Percentiles rank a stretch among this genome's conserved stretches.
Evolutionary conservation across 805 yeast species (phyloP).

Genomic region (Wickerhamiella domercqiae): DNA sequence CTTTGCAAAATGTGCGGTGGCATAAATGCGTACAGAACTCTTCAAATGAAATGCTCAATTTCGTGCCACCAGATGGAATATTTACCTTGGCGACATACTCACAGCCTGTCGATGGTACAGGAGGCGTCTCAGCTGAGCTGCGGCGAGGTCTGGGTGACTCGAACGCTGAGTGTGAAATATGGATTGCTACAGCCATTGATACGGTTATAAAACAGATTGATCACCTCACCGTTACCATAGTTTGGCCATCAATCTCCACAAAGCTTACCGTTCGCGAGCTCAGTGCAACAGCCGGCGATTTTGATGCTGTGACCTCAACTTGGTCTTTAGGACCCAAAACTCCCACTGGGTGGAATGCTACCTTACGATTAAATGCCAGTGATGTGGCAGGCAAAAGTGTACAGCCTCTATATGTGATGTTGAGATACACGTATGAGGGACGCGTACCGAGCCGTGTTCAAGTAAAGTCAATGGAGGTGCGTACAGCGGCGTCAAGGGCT

Average conservation of each 20-base stretch:
- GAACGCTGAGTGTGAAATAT: constrained; percentile 49
- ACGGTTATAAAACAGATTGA: constrained; percentile 34
- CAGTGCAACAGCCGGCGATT: constrained; percentile 65
- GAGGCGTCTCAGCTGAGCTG: constrained; percentile 41
- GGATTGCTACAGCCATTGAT: constrained; percentile 32
- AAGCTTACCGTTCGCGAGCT: constrained; percentile 31
- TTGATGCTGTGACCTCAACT: constrained; percentile 30
- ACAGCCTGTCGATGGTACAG: constrained; percentile 30
- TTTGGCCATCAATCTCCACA: constrained; percentile 18
- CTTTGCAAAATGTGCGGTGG: constrained; percentile 23
- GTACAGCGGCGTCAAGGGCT: constrained; percentile 48
- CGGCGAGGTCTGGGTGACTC: constrained; percentile 36
- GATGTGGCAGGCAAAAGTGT: constrained; percentile 13
- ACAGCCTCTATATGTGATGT: constrained; percentile 13
- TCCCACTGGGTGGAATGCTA: constrained; percentile 50
- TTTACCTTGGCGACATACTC: constrained; percentile 48
- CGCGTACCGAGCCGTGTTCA: constrained; percentile 39
- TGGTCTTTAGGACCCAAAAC: constrained; percentile 54
- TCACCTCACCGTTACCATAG: constrained; percentile 30
- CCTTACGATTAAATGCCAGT: constrained; percentile 40
- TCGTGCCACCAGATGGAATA: constrained; percentile 82
- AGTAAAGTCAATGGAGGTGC: constrained; percentile 10
- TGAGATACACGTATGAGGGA: constrained; percentile 40
- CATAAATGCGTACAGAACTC: constrained; percentile 46
- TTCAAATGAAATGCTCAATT: constrained; percentile 34